Percentiles rank a stretch among this genome's conserved stretches.
Evolutionary conservation across 257 asterid genomes (phyloP).

Genomic region (Nicotiana tabacum): DNA sequence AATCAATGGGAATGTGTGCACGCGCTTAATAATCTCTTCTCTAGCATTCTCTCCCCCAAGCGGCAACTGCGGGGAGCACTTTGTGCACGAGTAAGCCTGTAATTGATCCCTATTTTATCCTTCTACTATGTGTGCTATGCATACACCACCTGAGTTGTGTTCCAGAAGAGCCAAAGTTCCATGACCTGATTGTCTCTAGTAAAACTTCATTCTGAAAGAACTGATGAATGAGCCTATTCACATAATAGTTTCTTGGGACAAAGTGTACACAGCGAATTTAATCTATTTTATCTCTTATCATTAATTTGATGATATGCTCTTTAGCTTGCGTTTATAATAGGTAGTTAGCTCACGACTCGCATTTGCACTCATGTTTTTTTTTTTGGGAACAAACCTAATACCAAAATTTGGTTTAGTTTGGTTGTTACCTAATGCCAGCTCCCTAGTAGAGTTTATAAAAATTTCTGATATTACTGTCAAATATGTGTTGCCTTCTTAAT

Average conservation of each 20-base stretch:
- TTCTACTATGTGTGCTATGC: not conserved
- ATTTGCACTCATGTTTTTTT: not conserved
- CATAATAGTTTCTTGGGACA: not conserved
- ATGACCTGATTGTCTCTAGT: not conserved
- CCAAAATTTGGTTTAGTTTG: not conserved
- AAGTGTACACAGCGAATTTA: not conserved
- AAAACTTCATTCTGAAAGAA: not conserved
- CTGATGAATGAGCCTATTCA: not conserved
- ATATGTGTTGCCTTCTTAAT: not conserved
- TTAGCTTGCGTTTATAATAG: not conserved
- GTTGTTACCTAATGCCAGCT: not conserved
- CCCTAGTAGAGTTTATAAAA: not conserved
- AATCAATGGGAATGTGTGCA: not conserved
- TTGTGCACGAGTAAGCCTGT: not conserved
- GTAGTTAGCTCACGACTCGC: not conserved
- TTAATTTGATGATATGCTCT: not conserved
- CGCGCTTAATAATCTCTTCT: not conserved
- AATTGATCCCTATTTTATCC: not conserved
- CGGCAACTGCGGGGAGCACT: not conserved
- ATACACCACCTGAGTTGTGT: not conserved
- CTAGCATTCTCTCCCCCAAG: not conserved
- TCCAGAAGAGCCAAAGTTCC: not conserved
- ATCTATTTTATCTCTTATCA: not conserved
- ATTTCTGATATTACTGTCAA: not conserved
- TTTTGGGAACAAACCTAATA: not conserved